Base-by-base conservation (phyloP, 768 basidiomycete species). In the Artomyces pyxidatus region DNA sequence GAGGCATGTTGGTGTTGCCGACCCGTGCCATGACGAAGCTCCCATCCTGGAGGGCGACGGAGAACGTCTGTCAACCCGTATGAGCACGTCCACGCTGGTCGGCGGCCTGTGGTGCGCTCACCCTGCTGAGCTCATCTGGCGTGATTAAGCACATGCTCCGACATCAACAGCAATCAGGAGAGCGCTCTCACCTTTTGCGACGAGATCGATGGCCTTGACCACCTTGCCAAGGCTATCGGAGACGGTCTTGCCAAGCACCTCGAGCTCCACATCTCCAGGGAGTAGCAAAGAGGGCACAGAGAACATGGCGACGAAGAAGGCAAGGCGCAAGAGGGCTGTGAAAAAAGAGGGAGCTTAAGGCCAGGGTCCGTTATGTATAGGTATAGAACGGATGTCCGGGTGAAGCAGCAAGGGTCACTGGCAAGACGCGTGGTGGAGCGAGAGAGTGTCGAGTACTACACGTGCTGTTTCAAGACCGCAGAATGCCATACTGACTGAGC, bases 1-100 rank as follows among this genome's bases (percentile, higher is more conserved):
- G 37, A 7, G 50, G 50, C 37, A 51, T 49, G 6, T 54, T 50
- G 5, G 58, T 47, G 32, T 48, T 50, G 23, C 50, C 47, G 10
- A 58, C 40, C 23, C 56, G 58, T 35, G 55, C 53, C 16, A 61
- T 56, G 23, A 64, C 21, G 25, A 56, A 49, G 30, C 45, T 47
- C 9, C 55, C 55, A 40, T 60, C 58, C 26, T 50, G 44, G 16
- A 64, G 49, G 21, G 46, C 53, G 11, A 63, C 55, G 16, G 58
- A 28, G 47, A 58, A 56, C 2, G 56, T 61, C 63, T 64, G 42
- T 16, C 25, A 27, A 25, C 10, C 1, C 9, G n/a, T 22, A n/a
- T 30, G 14, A 45, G 28, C 6, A 14, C 47, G 26, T 21, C 61
- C n/a, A n/a, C n/a, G n/a, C n/a, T n/a, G n/a, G n/a, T n/a, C n/a